Base-by-base conservation (phyloP, 1,139 yeast genomes). In the Scheffersomyces cryptocercus region DNA sequence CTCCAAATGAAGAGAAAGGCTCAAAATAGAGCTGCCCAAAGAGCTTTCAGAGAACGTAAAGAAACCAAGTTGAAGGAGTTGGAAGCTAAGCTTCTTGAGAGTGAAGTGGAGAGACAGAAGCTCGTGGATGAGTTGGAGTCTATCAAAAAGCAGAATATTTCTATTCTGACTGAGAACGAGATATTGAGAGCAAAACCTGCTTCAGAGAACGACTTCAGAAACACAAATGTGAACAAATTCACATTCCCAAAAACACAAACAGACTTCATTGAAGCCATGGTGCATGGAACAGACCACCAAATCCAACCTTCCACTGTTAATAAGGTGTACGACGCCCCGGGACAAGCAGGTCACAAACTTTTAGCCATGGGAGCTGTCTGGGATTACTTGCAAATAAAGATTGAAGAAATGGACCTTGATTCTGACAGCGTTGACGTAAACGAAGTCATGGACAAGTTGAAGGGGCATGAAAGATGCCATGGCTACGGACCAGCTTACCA, bases 1-100 rank as follows among this genome's bases (percentile, higher is more conserved):
- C 55, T 79, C 28, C 75, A 71, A 38, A 57, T 72, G 51, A 82
- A 81, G 59, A 77, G 87, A 41, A 88, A 84, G 60, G 91, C 91
- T 0, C 95, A 87, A 60, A 89, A 89, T 61, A 71, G 97, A 55
- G 95, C 93, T 4, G 96, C 96, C 0, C 97, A 88, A 65, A 73
- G 93, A 52, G 96, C 96, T 1, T 88, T 88, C 65, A 73, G 97
- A 50, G 95, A 88, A 62, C 79, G 96, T 40, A 87, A 88, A 60
- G 95, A 88, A 61, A 79, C 82, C 43, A 81, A 80, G 53, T 67
- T 88, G 47, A 84, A 84, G 55, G 90, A 84, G 50, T 70, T 88
- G 40, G 85, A 86, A 54, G 68, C 67, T 3, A 82, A 82, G 57
- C 66, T 88, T 48, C 65, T 70, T 31, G 73, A 76, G 48, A 79